These are phyloP conservation scores for Scedosporium boydii DNA, from an alignment of 2,329 filamentous ascomycete genomes.

Conservation along the genomic window DNA sequence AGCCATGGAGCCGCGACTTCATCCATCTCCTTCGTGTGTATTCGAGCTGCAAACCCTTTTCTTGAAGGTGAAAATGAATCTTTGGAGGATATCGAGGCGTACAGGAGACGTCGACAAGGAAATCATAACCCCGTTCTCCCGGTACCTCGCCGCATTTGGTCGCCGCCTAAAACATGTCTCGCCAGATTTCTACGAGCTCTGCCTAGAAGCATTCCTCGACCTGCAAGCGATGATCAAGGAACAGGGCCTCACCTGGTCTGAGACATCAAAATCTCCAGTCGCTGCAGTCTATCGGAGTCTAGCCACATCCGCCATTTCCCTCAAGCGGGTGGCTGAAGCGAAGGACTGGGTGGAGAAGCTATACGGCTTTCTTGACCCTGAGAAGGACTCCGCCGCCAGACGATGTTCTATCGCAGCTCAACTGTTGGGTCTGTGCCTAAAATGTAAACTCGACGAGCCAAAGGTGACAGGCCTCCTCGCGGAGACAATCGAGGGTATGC, in stretches of 20 bases:
- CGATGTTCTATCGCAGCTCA: constrained; percentile 45
- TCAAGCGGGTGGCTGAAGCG: constrained; percentile 38
- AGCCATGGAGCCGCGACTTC: constrained; percentile 43
- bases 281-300: constrained; percentile 43
- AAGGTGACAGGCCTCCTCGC: constrained; percentile 32
- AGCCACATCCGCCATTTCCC: constrained; percentile 36
- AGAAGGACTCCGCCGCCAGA: constrained; percentile 36
- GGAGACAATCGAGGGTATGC: constrained; percentile 43
- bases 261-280: constrained; percentile 32
- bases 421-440: constrained; percentile 44
- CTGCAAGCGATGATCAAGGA: constrained; percentile 23
- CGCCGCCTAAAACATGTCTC: constrained; percentile 36
- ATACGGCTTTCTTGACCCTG: constrained; percentile 24
- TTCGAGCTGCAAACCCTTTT: constrained; percentile 57
- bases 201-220: constrained; percentile 20
- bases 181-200: constrained; percentile 26
- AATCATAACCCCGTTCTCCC: constrained; percentile 53
- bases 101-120: constrained; percentile 53
- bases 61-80: constrained; percentile 50
- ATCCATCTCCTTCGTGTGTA: constrained; percentile 44
- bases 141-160: constrained; percentile 51
- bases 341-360: constrained; percentile 44
- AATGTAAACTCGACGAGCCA: constrained; percentile 24
- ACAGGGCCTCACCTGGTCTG: constrained; percentile 22
- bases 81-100: constrained; percentile 56